These are phyloP conservation scores for Cladosporium oxysporum DNA, from an alignment of 2,329 filamentous ascomycete genomes.

Conservation along the genomic window DNA sequence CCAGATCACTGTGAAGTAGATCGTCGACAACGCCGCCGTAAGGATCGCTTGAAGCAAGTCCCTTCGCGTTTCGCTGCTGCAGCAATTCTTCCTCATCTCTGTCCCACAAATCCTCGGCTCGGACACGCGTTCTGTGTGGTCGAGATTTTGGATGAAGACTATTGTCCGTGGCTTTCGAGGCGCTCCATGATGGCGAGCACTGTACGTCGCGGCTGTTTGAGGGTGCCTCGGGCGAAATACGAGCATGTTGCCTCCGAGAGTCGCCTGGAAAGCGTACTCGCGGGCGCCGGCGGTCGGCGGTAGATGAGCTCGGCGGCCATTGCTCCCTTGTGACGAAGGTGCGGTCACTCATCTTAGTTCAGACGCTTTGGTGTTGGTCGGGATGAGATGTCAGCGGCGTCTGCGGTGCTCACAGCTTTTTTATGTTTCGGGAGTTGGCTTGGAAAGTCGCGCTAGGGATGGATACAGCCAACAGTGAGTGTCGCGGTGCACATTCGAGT, in stretches of 20 bases:
- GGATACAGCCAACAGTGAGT: not conserved
- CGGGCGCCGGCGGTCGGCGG: not conserved
- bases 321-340: not conserved
- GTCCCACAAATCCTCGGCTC: slow-evolving; percentile 1
- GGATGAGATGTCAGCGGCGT: not conserved
- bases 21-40: not conserved
- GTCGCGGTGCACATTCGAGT: not conserved
- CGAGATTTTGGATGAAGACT: not conserved
- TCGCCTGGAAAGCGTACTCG: not conserved
- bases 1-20: too few relatives aligned
- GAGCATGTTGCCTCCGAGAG: not conserved
- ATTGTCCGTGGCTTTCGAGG: not conserved
- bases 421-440: not conserved
- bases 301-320: not conserved
- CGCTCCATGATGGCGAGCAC: not conserved
- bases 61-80: not conserved
- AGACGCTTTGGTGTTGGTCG: not conserved
- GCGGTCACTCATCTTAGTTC: not conserved
- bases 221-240: not conserved
- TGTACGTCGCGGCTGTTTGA: not conserved
- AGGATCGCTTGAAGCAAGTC: not conserved
- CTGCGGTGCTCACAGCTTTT: not conserved
- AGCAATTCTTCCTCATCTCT: not conserved
- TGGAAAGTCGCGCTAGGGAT: not conserved
- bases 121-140: not conserved